Conservation (phyloP, 2,329 filamentous ascomycete genomes). For the Elsinoe ampelina region DNA sequence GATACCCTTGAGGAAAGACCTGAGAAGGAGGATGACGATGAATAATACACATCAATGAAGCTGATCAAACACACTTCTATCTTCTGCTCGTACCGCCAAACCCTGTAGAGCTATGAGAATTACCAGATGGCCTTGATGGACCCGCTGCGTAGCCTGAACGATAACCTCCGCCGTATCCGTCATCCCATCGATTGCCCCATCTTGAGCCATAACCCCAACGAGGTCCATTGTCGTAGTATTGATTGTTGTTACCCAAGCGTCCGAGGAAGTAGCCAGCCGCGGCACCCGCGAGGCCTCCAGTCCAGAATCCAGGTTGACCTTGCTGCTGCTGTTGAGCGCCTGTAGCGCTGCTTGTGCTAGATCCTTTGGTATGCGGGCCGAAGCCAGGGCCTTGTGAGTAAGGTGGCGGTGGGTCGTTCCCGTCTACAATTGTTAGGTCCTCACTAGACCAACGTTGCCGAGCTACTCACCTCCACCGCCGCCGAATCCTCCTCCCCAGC, state of each 20-base stretch:
- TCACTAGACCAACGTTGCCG: too few relatives aligned
- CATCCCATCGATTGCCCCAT: constrained; percentile 18
- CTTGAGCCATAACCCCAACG: constrained; percentile 7
- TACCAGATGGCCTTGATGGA: not conserved
- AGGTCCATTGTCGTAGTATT: constrained; percentile 16
- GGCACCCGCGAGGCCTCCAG: constrained; percentile 56
- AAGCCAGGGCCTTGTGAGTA: constrained; percentile 28
- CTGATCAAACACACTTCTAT: constrained; percentile 13
- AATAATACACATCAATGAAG: not conserved
- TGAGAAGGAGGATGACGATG: not conserved
- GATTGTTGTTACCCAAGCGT: constrained; percentile 19
- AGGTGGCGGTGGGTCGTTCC: constrained; percentile 44
- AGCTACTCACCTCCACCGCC: constrained; percentile 29
- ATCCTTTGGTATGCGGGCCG: not conserved
- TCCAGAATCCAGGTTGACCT: constrained; percentile 63
- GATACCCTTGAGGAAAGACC: too few relatives aligned
- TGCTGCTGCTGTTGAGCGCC: constrained; percentile 27
- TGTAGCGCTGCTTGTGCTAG: constrained; percentile 12
- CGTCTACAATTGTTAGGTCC: constrained; percentile 11
- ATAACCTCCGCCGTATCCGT: constrained; percentile 14
- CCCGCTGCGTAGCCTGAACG: not conserved
- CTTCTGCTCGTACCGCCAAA: constrained; percentile 28
- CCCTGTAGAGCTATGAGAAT: constrained; percentile 21
- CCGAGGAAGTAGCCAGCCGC: constrained; percentile 60
- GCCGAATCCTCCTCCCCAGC: constrained; percentile 34